Base-by-base conservation (phyloP, 345 rosid species). In the Draba incana region DNA sequence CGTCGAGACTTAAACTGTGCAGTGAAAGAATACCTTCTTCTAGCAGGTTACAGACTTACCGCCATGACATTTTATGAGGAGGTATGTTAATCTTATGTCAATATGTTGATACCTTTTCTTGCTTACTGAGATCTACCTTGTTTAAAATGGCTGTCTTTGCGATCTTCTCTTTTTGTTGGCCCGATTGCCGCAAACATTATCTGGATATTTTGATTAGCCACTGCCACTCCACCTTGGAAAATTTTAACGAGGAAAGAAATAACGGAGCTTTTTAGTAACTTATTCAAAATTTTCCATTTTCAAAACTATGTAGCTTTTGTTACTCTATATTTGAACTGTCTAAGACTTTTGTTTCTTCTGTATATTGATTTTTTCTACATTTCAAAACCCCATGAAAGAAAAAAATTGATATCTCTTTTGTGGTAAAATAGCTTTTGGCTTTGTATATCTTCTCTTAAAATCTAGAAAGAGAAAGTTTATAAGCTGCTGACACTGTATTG, bases 31-130 rank as follows among this genome's bases (percentile, higher is more conserved):
- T 93, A 93, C 83, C 84, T 93, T 75, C 91, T 90, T 70, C 58
- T 93, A 63, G 98, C 96, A 62, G 98, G 98, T 51, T 93, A 90
- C 72, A 83, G 97, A 77, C 90, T 90, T 71, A 84, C 97, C 33
- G 94, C 97, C 50, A 93, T 93, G 98, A 93, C 97, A 61, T 93
- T 90, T 71, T 93, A 84, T 75, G 98, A 90, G 77, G 97, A 93
- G 87, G 98, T 93, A 78, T 71, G 54, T 69, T 23, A 28, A 12
- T 74, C 8, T 45, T 46, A 56, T 31, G 20, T 37, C 35, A 43
- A 52, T 63, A 13, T 46, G 7, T 38, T 20, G 24, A 54, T 49
- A 2, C 12, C 50, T 20, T 54, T 28, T 16, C 35, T 54, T 43
- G 23, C 28, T 48, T 51, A 5, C 44, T 25, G 44, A 12, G 54